Evolutionary conservation across 805 yeast species (phyloP), one percentile per base, ranked within the genome.

Genomic region (Blastobotrys peoriensis): DNA sequence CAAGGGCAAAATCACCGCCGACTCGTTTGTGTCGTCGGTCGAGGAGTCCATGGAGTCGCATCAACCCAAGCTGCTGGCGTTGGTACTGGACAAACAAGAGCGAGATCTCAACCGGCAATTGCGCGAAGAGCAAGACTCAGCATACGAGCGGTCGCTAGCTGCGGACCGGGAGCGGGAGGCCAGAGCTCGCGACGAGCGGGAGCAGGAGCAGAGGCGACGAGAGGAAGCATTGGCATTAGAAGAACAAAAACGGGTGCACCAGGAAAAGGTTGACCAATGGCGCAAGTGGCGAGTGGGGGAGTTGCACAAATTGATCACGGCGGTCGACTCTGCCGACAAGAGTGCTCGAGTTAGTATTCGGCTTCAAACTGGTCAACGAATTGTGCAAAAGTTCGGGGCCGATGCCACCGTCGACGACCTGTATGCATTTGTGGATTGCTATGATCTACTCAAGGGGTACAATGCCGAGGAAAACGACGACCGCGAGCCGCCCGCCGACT

Each of bases 61-160:
- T 58, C 25, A 79, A 74, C 53, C 84, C 5, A 75, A 74, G 28
- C 67, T 93, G 45, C 63, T 74, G 16, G 61, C 76, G 2, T 69
- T 89, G 16, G 71, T 89, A 37, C 66, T 74, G 3, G 89, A 83
- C 46, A 71, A 80, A 38, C 76, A 79, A 52, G 80, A 81, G 40
- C 70, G 75, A 38, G 81, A 78, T 34, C 57, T 53, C 19, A 60
- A 76, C 48, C 70, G 81, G 33, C 75, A 80, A 47, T 66, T 86
- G 27, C 72, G 85, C 41, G 72, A 73, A 48, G 81, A 82, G 54
- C 96, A 89, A 62, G 93, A 87, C 57, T 66, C 74, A 37, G 87
- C 93, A 17, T 88, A 80, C 64, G 79, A 81, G 57, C 74, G 74
- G 28, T 80, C 95, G 0, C 66, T 89, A 28, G 73, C 74, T 15